Conservation (phyloP, 345 rosid genomes). For the Arabidopsis suecica region DNA sequence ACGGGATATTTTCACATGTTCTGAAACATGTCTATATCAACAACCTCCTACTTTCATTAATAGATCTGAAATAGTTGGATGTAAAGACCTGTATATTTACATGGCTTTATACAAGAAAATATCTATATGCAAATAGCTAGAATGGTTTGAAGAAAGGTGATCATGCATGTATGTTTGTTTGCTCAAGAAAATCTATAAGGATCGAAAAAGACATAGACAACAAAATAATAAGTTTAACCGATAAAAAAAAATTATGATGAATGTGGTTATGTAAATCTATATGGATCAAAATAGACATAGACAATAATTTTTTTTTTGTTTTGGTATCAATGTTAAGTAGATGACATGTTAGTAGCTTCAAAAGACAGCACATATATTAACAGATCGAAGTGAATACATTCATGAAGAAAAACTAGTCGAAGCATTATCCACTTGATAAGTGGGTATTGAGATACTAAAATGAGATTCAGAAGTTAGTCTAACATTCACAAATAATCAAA, state of each 20-base stretch:
- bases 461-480: background rate
- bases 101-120: background rate
- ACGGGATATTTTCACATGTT: background rate
- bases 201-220: background rate
- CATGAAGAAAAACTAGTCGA: background rate
- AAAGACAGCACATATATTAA: no score
- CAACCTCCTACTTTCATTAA: background rate
- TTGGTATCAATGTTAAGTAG: no score
- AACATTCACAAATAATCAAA: background rate
- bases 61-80: background rate
- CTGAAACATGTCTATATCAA: background rate
- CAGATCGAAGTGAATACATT: background rate
- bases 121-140: background rate
- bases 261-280: background rate
- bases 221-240: background rate
- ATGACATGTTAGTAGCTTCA: no score
- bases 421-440: background rate
- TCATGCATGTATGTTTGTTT: background rate
- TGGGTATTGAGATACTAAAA: background rate
- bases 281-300: no score
- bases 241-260: background rate
- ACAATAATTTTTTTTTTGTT: no score
- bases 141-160: background rate
- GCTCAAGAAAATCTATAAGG: background rate
- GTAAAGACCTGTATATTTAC: background rate